A percentile compares a stretch with the other conserved stretches of the same genome.
These are phyloP conservation scores for Mycosarcoma maydis DNA, from an alignment of 1,284 basidiomycete species.

Conservation along the genomic window DNA sequence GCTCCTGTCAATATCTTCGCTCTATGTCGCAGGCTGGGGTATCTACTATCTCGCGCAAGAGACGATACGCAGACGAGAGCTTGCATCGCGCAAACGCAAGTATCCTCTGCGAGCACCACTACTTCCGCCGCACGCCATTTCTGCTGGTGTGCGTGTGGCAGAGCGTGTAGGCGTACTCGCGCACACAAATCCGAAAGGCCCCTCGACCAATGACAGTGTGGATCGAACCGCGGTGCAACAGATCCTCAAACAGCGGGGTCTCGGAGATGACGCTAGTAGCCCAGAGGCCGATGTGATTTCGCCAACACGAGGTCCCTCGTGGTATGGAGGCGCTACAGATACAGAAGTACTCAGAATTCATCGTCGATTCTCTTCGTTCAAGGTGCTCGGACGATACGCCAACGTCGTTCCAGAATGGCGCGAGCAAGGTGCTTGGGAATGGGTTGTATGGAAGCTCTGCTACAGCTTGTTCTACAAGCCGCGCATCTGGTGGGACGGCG, in stretches of 20 bases:
- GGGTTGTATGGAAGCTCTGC: conserved; percentile 52
- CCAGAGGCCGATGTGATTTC: conserved; percentile 4
- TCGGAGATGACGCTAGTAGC: conserved; percentile 2
- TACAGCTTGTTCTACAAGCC: conserved; percentile 47
- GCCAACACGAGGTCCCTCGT: conserved; percentile 17
- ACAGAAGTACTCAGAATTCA: conserved; percentile 67
- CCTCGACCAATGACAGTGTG: neutral
- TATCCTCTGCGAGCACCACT: conserved; percentile 38
- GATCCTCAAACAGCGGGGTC: conserved; percentile 14
- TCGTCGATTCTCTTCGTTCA: conserved; percentile 62
- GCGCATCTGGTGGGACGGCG: conserved; percentile 60
- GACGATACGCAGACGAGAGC: conserved; percentile 26
- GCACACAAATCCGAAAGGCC: conserved; percentile 12
- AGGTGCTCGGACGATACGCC: conserved; percentile 60
- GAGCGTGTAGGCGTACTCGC: conserved; percentile 36
- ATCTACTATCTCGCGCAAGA: conserved; percentile 58
- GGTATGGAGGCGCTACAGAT: conserved; percentile 51
- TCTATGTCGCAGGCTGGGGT: conserved; percentile 48
- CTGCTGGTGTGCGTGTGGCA: conserved; percentile 29
- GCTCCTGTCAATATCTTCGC: conserved; percentile 20
- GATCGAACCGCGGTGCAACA: conserved; percentile 10
- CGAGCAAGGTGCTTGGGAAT: conserved; percentile 69
- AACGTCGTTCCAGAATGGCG: conserved; percentile 71
- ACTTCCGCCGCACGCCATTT: conserved; percentile 40
- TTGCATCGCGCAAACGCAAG: conserved; percentile 32